Percentiles rank a stretch among this genome's conserved stretches.
phyloP scores from a whole-genome alignment of 2,329 filamentous ascomycete genomes.

The Pseudogymnoascus sp. region DNA sequence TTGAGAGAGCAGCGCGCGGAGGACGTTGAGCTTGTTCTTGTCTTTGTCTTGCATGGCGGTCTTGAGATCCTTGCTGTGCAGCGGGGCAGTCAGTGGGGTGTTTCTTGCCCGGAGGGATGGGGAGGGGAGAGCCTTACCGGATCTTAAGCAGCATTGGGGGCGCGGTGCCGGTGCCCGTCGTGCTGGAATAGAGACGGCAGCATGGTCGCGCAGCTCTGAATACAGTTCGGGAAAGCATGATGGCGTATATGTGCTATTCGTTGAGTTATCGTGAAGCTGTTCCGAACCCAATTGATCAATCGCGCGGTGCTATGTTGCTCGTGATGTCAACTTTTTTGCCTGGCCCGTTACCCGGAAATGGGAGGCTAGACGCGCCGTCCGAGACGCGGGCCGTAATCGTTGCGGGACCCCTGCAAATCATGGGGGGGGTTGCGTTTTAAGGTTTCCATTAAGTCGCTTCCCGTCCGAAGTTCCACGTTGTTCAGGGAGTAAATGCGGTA shows the following conservation, averaged over 20 bases:
- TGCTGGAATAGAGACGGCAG: slow-evolving; percentile 16
- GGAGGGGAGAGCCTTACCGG: slow-evolving; percentile 20
- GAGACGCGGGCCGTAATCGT: background rate
- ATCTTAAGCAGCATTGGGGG: slow-evolving; percentile 32
- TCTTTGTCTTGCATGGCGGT: slow-evolving; percentile 60
- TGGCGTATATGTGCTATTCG: background rate
- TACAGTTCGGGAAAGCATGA: background rate
- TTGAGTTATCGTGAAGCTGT: background rate
- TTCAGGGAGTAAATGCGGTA: background rate
- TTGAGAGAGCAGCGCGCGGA: slow-evolving; percentile 61
- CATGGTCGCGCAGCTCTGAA: slow-evolving; percentile 1
- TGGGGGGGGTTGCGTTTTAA: background rate
- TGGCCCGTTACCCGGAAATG: background rate
- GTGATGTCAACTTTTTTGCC: slow-evolving; percentile 5
- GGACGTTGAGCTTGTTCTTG: slow-evolving; percentile 55
- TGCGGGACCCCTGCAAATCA: slow-evolving; percentile 4
- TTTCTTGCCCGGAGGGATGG: background rate
- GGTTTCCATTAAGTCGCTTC: slow-evolving; percentile 5
- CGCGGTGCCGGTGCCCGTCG: slow-evolving; percentile 16
- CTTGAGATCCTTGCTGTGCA: slow-evolving; percentile 48
- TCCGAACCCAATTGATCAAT: background rate
- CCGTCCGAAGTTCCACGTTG: slow-evolving; percentile 1
- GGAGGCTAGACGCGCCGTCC: slow-evolving; percentile 4
- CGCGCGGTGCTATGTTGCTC: background rate
- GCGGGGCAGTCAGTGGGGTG: background rate